These are phyloP conservation scores for Adansonia gregorii DNA, from an alignment of 441 rosid species.

Conservation along the genomic window DNA sequence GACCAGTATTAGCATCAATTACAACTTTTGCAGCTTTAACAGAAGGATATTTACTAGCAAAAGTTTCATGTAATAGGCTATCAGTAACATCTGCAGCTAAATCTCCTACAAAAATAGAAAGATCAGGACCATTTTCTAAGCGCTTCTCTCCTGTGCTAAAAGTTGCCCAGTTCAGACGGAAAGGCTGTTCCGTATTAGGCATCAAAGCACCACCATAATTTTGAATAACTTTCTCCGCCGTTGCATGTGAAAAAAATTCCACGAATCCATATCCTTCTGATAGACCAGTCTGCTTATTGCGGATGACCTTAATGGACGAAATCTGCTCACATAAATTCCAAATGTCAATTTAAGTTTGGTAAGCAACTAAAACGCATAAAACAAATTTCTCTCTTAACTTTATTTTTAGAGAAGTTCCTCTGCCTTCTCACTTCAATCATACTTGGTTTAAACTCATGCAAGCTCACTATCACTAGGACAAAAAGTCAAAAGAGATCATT, in stretches of 20 bases:
- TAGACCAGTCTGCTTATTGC: constrained; percentile 81
- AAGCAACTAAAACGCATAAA: not conserved
- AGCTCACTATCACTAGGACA: not conserved
- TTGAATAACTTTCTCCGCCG: constrained; percentile 81
- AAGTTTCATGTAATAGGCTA: constrained; percentile 66
- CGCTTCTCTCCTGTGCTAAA: constrained; percentile 86
- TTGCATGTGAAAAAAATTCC: constrained; percentile 72
- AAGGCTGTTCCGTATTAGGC: constrained; percentile 78
- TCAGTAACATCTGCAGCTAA: constrained; percentile 92
- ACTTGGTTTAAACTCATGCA: constrained; percentile 2
- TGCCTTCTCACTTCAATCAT: constrained; percentile 17
- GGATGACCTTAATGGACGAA: constrained; percentile 79
- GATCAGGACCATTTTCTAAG: constrained; percentile 76
- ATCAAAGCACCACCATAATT: constrained; percentile 61
- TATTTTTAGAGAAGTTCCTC: not conserved
- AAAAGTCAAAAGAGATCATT: not conserved
- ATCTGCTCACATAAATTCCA: constrained; percentile 46
- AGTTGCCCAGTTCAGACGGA: constrained; percentile 95
- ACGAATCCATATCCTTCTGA: constrained; percentile 96
- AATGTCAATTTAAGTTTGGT: constrained; percentile 10
- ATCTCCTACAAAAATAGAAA: constrained; percentile 94
- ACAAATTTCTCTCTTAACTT: constrained; percentile 12
- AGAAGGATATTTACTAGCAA: constrained; percentile 69
- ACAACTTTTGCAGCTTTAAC: constrained; percentile 93
- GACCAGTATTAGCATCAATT: constrained; percentile 79